phyloP scores from a whole-genome alignment of 768 basidiomycete genomes.

The Tubosaeta sp. region DNA sequence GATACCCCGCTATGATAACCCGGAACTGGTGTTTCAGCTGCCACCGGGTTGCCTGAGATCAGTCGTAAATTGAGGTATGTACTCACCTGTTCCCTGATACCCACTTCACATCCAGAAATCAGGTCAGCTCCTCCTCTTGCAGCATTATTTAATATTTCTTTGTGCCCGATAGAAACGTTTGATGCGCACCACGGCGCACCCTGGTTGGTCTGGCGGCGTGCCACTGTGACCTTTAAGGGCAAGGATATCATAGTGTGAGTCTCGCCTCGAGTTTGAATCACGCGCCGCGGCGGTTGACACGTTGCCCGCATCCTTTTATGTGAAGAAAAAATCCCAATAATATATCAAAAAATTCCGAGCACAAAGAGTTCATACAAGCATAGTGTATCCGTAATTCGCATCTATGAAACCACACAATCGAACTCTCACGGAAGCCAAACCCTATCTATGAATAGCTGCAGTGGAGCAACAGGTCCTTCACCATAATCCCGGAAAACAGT shows the following conservation, averaged over 20 bases:
- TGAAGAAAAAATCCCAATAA: background rate
- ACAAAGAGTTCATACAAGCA: background rate
- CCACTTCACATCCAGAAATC: constrained; percentile 8
- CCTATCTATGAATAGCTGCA: constrained; percentile 19
- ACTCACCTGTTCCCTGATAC: constrained; percentile 4
- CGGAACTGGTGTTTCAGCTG: background rate
- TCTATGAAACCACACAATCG: constrained; percentile 11
- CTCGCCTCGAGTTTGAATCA: constrained; percentile 18
- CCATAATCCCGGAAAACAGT: constrained; percentile 6
- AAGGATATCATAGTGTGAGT: background rate
- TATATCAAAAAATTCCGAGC: constrained; percentile 2
- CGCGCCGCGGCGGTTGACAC: constrained; percentile 10
- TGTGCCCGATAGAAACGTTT: background rate
- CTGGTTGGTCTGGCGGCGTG: constrained; percentile 9
- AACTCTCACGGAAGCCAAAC: constrained; percentile 12
- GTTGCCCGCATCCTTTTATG: constrained; percentile 5
- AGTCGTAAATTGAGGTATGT: constrained; percentile 8
- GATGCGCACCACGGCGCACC: constrained; percentile 12
- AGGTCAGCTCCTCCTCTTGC: no score
- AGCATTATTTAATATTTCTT: no score
- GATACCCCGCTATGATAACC: background rate
- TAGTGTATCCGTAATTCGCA: constrained; percentile 11
- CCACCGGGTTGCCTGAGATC: background rate
- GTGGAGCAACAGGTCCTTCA: constrained; percentile 1
- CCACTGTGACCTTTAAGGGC: constrained; percentile 4